These are phyloP conservation scores for Globisporangium rhizosaccharum DNA, from an alignment of 352 stramenopile genomes.

Conservation along the genomic window DNA sequence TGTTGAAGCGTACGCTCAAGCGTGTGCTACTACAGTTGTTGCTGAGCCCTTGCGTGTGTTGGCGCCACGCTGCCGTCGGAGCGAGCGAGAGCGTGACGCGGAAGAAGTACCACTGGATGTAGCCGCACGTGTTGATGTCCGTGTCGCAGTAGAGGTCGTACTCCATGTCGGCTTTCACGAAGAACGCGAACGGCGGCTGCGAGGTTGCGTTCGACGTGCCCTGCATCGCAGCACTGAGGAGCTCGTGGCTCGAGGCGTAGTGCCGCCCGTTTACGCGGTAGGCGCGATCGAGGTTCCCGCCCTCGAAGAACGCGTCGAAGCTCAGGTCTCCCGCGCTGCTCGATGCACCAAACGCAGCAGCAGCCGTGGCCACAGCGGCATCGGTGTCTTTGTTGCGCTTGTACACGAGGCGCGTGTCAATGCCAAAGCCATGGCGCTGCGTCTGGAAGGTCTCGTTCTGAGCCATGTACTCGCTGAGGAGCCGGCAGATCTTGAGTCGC, in stretches of 20 bases:
- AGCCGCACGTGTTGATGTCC: conserved; percentile 63
- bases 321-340: conserved; percentile 27
- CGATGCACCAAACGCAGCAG: neutral
- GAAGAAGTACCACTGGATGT: conserved; percentile 91
- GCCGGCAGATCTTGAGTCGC: conserved; percentile 27
- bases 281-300: conserved; percentile 64
- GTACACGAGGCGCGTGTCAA: conserved; percentile 54
- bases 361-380: neutral
- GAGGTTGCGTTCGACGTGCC: conserved; percentile 6
- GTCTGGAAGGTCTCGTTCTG: conserved; percentile 64
- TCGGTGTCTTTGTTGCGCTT: conserved; percentile 52
- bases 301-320: conserved; percentile 72
- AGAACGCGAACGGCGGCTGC: conserved; percentile 43
- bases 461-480: conserved; percentile 65
- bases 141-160: conserved; percentile 75
- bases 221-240: conserved; percentile 11
- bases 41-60: neutral
- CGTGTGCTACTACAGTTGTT: neutral
- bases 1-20: conserved; percentile 73
- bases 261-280: conserved; percentile 55
- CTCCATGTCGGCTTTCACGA: conserved; percentile 51
- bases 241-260: conserved; percentile 42
- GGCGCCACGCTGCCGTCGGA: conserved; percentile 4
- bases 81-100: conserved; percentile 23
- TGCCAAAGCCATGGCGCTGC: conserved; percentile 49